Evolutionary conservation across 148 eudicot genomes (phyloP), one percentile per base, ranked within the genome.

Genomic region (Vaccinium corymbosum): DNA sequence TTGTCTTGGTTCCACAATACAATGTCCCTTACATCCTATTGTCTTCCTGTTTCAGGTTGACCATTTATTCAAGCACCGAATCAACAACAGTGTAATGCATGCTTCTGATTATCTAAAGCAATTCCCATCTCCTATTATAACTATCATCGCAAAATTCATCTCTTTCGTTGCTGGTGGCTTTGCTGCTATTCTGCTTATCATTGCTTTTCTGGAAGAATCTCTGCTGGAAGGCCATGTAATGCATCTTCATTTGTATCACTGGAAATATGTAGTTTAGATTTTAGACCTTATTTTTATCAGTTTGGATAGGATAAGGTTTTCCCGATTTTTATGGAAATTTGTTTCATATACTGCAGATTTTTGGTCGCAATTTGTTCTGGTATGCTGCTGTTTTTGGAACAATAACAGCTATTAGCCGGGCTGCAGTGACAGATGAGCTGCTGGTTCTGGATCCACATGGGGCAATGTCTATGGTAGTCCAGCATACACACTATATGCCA

Each of bases 221-320:
- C 90, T 97, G 70, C 91, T 97, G 85, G 98, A 97, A 92, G 98
- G 98, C 90, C 99, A 97, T 92, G 99, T 97, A 97, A 93, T 83
- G 20, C 85, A n/a, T 85, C 82, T 83, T 70, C 59, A 8, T 53
- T 83, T 35, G 11, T 38, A n/a, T 64, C 50, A 20, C 20, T 2
- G 38, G 61, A 10, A 13, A 35, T 16, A 32, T 7, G 1, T 78
- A n/a, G 32, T 42, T 73, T 87, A 46, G 74, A 59, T 55, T 22
- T 73, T 87, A 46, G 74, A 71, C 64, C 76, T 29, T 22, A 55
- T 55, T 27, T 64, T 50, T 57, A 1, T 6, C 6, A 7, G 68
- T 46, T 64, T 20, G 53, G 32, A 27, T 35, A 59, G 56, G 8
- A 2, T 17, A 32, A 35, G 50, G 8, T 10, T 68, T 38, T 76